Percentiles rank a stretch among this genome's conserved stretches.
These are phyloP conservation scores for Metarhizium guizhouense DNA, from an alignment of 2,329 filamentous ascomycete genomes.

Conservation along the genomic window DNA sequence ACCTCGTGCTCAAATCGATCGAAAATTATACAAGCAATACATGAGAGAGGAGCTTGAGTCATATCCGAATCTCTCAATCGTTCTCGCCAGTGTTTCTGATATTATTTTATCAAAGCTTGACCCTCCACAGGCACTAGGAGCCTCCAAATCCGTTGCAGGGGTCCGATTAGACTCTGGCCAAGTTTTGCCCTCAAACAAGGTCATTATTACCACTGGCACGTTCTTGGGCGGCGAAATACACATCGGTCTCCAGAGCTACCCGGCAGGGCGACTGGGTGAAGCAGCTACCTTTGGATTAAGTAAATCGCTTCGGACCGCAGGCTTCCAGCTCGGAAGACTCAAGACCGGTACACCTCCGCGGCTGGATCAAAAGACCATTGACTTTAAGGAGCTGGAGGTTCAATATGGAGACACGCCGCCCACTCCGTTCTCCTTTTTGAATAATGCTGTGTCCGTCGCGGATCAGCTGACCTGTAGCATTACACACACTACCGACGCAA, in stretches of 20 bases:
- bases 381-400: constrained; percentile 61
- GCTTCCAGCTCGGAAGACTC: constrained; percentile 78
- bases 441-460: constrained; percentile 66
- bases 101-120: constrained; percentile 58
- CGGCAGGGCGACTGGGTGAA: constrained; percentile 88
- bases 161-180: constrained; percentile 83
- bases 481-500: constrained; percentile 75
- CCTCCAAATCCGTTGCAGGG: constrained; percentile 68
- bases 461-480: constrained; percentile 79
- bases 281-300: constrained; percentile 87
- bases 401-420: constrained; percentile 82
- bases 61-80: constrained; percentile 71
- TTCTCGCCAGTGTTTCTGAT: constrained; percentile 85
- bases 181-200: constrained; percentile 67
- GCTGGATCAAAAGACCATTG: constrained; percentile 71
- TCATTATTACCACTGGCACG: constrained; percentile 93
- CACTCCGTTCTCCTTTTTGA: constrained; percentile 84
- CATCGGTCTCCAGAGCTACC: constrained; percentile 76
- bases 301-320: constrained; percentile 79
- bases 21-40: constrained; percentile 76
- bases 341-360: constrained; percentile 96
- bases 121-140: constrained; percentile 23
- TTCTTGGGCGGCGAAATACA: constrained; percentile 96
- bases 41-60: constrained; percentile 79
- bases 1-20: constrained; percentile 90